Conservation (phyloP, 2,329 filamentous ascomycete species). For the Colletotrichum gloeosporioides region DNA sequence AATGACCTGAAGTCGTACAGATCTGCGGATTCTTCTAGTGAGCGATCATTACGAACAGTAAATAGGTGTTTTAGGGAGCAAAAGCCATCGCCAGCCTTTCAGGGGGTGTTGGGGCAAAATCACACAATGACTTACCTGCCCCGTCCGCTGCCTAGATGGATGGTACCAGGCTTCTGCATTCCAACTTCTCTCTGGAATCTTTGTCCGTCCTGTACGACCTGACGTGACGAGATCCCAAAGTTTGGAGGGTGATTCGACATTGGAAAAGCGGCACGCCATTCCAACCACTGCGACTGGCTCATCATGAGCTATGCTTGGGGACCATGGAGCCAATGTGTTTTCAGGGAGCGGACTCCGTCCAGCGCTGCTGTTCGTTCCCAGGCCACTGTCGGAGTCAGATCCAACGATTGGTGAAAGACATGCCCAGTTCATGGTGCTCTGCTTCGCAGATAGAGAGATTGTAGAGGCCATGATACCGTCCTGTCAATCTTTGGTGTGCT, state of each 20-base stretch:
- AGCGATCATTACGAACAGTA: neutral
- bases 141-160: neutral
- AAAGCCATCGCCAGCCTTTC: neutral
- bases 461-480: neutral
- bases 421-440: neutral
- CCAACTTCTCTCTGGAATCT: neutral
- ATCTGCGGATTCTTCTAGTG: neutral
- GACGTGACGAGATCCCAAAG: neutral
- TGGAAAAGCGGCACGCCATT: neutral
- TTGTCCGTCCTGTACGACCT: neutral
- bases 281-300: neutral
- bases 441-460: neutral
- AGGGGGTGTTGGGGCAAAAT: neutral
- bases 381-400: neutral
- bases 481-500: neutral
- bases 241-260: neutral
- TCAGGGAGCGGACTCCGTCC: neutral
- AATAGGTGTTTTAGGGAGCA: neutral
- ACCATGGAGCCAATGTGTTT: neutral
- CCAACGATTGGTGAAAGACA: neutral
- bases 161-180: neutral
- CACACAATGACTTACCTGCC: neutral
- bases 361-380: neutral
- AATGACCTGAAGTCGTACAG: neutral
- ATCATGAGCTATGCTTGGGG: neutral